Percentiles rank a stretch among this genome's conserved stretches.
Conservation (phyloP, 768 basidiomycete species). For the Floccularia luteovirens region DNA sequence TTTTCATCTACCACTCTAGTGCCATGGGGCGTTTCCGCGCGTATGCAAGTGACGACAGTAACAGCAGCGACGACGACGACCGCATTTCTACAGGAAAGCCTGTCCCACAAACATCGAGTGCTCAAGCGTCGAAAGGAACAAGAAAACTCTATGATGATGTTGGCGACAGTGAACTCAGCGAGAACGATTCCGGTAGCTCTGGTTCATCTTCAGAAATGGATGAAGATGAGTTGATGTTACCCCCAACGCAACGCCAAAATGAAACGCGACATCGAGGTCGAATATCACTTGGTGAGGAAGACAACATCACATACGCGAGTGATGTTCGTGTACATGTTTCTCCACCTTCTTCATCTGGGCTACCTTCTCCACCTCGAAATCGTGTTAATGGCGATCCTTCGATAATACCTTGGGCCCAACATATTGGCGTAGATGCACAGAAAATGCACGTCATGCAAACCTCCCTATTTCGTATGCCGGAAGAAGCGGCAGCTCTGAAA, state of each 20-base stretch:
- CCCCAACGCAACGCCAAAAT: slow-evolving; percentile 13
- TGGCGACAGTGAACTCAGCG: slow-evolving; percentile 23
- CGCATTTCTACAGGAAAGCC: slow-evolving; percentile 3
- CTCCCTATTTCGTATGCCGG: slow-evolving; percentile 72
- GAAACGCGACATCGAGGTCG: slow-evolving; percentile 17
- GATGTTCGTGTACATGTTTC: slow-evolving; percentile 31
- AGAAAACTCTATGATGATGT: slow-evolving; percentile 19
- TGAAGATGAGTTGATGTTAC: slow-evolving; percentile 36
- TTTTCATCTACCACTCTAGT: not conserved
- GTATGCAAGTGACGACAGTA: slow-evolving; percentile 52
- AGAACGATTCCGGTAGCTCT: slow-evolving; percentile 22
- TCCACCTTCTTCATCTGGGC: slow-evolving; percentile 20
- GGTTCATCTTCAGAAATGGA: slow-evolving; percentile 41
- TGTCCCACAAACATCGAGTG: not conserved
- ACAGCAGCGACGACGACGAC: slow-evolving; percentile 34
- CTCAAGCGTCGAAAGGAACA: too few relatives aligned
- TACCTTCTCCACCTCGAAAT: slow-evolving; percentile 21
- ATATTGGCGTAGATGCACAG: slow-evolving; percentile 74
- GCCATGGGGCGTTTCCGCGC: slow-evolving; percentile 47
- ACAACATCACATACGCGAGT: slow-evolving; percentile 36
- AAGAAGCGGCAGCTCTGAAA: slow-evolving; percentile 61
- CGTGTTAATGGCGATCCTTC: slow-evolving; percentile 31
- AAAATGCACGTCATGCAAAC: slow-evolving; percentile 94
- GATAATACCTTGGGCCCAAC: slow-evolving; percentile 65
- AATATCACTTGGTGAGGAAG: slow-evolving; percentile 47